A percentile compares a stretch with the other conserved stretches of the same genome.
Conservation (phyloP, 257 asterid genomes). For the Orobanche coerulescens region DNA sequence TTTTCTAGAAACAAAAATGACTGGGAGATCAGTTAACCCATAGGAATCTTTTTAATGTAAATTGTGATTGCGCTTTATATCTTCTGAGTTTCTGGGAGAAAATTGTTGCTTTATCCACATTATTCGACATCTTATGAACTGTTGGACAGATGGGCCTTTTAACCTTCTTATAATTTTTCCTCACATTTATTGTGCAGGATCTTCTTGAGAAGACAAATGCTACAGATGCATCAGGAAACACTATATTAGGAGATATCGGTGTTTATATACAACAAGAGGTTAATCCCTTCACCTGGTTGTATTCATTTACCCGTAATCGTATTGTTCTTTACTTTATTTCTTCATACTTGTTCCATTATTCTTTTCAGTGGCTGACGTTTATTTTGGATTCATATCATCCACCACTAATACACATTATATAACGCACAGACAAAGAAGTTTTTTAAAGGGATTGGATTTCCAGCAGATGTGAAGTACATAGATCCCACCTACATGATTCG, state of each 20-base stretch:
- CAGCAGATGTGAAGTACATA: slow-evolving; percentile 89
- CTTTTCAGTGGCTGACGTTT: not conserved
- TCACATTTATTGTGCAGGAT: slow-evolving; percentile 29
- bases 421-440: slow-evolving; percentile 58
- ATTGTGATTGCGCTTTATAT: too few species aligned
- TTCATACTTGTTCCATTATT: not conserved
- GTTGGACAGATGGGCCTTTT: not conserved
- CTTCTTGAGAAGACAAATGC: slow-evolving; percentile 76
- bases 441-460: slow-evolving; percentile 62
- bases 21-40: not conserved
- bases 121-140: not conserved
- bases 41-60: not conserved
- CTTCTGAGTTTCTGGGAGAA: not conserved
- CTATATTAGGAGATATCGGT: slow-evolving; percentile 58
- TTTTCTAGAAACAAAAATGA: not conserved
- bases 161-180: not conserved
- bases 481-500: slow-evolving; percentile 99
- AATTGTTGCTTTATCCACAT: not conserved
- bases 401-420: slow-evolving; percentile 15
- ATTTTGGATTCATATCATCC: not conserved
- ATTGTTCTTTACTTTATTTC: not conserved
- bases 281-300: slow-evolving; percentile 14
- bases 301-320: not conserved
- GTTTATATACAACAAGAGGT: slow-evolving; percentile 93
- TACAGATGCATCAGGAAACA: slow-evolving; percentile 88